Evolutionary conservation across 345 rosid species (phyloP).

Genomic region (Eucalyptus pumila): DNA sequence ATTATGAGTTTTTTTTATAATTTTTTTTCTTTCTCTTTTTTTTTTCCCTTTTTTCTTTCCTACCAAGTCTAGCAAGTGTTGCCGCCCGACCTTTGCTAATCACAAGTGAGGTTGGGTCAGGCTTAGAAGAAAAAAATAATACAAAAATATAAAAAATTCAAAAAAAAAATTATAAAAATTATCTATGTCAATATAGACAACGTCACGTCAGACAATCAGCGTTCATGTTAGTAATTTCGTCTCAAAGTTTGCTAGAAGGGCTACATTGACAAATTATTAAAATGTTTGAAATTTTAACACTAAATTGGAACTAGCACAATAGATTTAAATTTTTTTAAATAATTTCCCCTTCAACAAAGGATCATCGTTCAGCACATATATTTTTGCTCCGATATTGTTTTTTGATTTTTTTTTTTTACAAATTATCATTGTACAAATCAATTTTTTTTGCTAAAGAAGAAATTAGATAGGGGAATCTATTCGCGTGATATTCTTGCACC

Average conservation of each 20-base stretch:
- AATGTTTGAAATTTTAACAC: no score
- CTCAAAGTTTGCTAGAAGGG: no score
- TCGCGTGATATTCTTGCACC: background rate
- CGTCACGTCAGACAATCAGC: accelerated
- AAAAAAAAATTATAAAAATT: no score
- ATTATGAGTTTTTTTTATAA: no score
- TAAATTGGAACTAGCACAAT: no score
- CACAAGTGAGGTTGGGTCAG: background rate
- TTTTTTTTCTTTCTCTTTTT: accelerated
- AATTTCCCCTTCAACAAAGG: background rate
- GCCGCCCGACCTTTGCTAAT: background rate
- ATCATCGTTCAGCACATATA: background rate
- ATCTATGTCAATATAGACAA: no score
- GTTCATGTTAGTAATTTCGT: accelerated
- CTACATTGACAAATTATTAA: no score
- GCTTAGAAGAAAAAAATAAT: background rate
- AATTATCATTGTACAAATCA: background rate
- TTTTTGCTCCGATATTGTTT: background rate
- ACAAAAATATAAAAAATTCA: no score
- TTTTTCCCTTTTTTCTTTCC: no score
- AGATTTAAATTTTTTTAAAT: no score
- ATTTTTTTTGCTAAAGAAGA: background rate
- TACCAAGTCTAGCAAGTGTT: background rate
- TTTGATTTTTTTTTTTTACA: no score
- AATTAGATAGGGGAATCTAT: background rate